A percentile compares a stretch with the other conserved stretches of the same genome.
Conservation (phyloP, 768 basidiomycete species). For the Kwoniella sp. region DNA sequence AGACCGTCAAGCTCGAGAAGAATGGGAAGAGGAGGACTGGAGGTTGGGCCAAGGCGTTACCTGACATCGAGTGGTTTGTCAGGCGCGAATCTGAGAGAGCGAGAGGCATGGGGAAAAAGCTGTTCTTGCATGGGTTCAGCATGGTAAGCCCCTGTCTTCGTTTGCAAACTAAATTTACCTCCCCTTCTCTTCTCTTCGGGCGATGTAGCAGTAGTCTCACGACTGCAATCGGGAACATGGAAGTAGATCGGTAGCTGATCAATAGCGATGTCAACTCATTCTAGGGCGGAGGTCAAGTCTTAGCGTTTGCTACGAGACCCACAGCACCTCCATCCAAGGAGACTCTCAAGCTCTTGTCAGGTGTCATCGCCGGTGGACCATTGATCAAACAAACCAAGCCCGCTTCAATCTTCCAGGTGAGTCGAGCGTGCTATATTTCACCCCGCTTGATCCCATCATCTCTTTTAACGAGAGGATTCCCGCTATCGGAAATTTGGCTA, state of each 20-base stretch:
- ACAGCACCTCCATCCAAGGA: conserved; percentile 29
- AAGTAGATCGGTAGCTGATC: too few species aligned
- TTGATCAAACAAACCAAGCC: conserved; percentile 39
- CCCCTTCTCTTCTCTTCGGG: too few species aligned
- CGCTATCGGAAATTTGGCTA: too few species aligned
- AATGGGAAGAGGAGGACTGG: conserved; percentile 41
- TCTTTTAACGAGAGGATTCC: too few species aligned
- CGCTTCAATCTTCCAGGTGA: conserved; percentile 34
- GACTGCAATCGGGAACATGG: too few species aligned
- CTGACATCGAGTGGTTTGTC: conserved; percentile 51
- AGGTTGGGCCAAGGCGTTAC: conserved; percentile 47
- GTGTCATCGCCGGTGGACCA: conserved; percentile 41
- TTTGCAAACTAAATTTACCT: too few species aligned
- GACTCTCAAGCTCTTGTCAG: conserved; percentile 33
- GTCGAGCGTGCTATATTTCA: not conserved
- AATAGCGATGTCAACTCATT: too few species aligned
- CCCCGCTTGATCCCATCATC: not conserved
- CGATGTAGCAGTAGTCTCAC: too few species aligned
- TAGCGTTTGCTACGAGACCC: conserved; percentile 44
- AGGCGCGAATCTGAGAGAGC: conserved; percentile 31
- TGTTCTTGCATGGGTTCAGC: conserved; percentile 49
- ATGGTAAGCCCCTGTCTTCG: conserved; percentile 42
- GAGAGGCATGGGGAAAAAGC: conserved; percentile 27
- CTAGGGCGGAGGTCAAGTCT: conserved; percentile 45
- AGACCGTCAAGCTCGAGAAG: conserved; percentile 36